Conservation (phyloP, 2,329 filamentous ascomycete genomes). For the Fusarium sp. region DNA sequence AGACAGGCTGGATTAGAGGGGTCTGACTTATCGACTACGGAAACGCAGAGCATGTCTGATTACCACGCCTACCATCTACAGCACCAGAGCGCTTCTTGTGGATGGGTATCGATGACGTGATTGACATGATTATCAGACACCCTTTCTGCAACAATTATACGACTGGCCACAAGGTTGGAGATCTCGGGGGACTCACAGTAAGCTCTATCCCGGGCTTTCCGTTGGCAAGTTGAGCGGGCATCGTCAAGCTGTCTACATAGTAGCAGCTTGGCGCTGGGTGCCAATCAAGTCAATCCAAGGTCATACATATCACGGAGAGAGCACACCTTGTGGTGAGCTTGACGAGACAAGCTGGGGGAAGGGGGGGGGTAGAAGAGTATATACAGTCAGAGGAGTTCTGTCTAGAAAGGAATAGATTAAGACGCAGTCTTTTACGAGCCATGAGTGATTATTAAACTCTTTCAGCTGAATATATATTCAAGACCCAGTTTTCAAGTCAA, state of each 20-base stretch:
- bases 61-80: neutral
- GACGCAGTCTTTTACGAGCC: too few species aligned
- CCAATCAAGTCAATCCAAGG: constrained; percentile 8
- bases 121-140: neutral
- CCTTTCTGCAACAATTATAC: neutral
- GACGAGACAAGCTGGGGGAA: too few species aligned
- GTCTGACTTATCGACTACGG: neutral
- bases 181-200: constrained; percentile 18
- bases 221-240: constrained; percentile 10
- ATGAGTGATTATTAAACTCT: too few species aligned
- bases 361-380: too few species aligned
- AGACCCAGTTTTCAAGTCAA: too few species aligned
- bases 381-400: too few species aligned
- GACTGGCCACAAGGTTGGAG: neutral
- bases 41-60: constrained; percentile 1
- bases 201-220: constrained; percentile 36
- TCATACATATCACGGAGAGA: neutral
- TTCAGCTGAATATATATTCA: too few species aligned
- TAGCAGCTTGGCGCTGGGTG: constrained; percentile 6
- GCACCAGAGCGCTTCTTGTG: neutral
- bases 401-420: too few species aligned
- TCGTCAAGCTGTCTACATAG: too few species aligned
- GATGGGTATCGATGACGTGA: constrained; percentile 24
- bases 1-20: neutral
- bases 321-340: neutral